Evolutionary conservation across 1,139 yeast genomes (phyloP).

Genomic region (Taphrina betulina): DNA sequence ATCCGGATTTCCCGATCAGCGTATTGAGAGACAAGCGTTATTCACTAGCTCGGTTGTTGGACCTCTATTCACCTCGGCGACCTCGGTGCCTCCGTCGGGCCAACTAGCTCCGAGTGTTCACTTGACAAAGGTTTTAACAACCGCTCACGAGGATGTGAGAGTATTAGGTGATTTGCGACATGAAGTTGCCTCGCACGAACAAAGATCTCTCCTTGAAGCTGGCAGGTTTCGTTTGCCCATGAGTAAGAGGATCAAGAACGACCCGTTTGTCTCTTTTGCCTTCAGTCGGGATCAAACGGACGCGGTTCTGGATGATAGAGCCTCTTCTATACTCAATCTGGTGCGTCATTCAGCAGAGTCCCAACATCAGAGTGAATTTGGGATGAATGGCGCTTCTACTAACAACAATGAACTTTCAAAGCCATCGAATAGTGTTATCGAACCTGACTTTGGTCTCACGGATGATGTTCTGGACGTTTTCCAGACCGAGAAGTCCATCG

Average conservation of each 20-base stretch:
- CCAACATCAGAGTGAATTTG: background rate
- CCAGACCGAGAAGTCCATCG: background rate
- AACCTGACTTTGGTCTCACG: background rate
- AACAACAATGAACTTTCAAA: background rate
- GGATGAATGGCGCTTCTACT: background rate
- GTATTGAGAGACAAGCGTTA: background rate
- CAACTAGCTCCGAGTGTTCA: background rate
- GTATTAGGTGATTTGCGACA: constrained; percentile 1
- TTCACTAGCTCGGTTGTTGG: constrained; percentile 12
- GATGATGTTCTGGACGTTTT: constrained; percentile 10
- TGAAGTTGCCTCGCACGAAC: background rate
- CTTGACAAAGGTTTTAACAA: background rate
- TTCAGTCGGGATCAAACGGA: background rate
- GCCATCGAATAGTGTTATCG: background rate
- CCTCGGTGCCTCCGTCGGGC: background rate
- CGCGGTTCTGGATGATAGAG: background rate
- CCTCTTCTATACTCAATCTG: no score
- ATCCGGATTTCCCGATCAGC: constrained; percentile 13
- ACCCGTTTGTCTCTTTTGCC: background rate
- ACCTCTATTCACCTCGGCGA: constrained; percentile 11
- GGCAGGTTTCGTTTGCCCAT: background rate
- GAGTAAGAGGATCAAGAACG: background rate
- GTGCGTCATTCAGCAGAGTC: background rate
- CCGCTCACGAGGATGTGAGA: background rate
- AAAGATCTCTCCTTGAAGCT: no score